Base-by-base conservation (phyloP, 495 filamentous ascomycete genomes). In the Penicillium turbatum region DNA sequence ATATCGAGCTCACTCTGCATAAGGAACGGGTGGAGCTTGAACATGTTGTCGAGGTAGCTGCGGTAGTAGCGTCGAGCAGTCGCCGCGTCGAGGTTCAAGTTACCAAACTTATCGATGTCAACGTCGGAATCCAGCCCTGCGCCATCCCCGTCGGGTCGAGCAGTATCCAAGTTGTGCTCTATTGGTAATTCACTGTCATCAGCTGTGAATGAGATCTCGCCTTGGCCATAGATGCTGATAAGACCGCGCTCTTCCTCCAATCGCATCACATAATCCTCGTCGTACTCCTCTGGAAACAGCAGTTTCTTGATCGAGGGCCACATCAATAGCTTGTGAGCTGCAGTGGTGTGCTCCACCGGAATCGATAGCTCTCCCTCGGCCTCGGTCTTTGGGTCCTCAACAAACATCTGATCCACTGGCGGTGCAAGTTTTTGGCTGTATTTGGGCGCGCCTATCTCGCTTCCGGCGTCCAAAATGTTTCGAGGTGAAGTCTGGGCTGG, bases 1-100 rank as follows among this genome's bases (percentile, higher is more conserved):
- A 66, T 60, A 1, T 65, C 62, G 13, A 87, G 62, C 13, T 71
- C 69, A 5, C 61, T 59, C 42, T 77, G 73, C 57, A 86, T 75
- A 34, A 98, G 77, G 62, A 97, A 91, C 11, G 93, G 93, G 66
- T 97, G 93, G 65, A 98, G 82, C 48, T 83, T 88, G 59, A 96
- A 87, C 35, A 98, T 86, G 63, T 95, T 79, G 5, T 84, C 67
- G 62, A 90, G 71, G 65, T 90, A 98, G 66, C 84, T 88, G 13
- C 79, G 60, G 34, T 86, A 79, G 36, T 90, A 86, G 36, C 72
- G 77, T 52, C 74, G 74, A 7, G 95, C 76, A 2, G 79, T 88
- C 11, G 66, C 69, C 16, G 74, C 61, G 50, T 86, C 80, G 45
- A 95, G 78, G 45, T 84, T 86, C 12, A 90, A 72, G 11, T 79